A percentile compares a stretch with the other conserved stretches of the same genome.
Evolutionary conservation across 2,329 filamentous ascomycete genomes (phyloP).

Genomic region (Fusarium napiforme): DNA sequence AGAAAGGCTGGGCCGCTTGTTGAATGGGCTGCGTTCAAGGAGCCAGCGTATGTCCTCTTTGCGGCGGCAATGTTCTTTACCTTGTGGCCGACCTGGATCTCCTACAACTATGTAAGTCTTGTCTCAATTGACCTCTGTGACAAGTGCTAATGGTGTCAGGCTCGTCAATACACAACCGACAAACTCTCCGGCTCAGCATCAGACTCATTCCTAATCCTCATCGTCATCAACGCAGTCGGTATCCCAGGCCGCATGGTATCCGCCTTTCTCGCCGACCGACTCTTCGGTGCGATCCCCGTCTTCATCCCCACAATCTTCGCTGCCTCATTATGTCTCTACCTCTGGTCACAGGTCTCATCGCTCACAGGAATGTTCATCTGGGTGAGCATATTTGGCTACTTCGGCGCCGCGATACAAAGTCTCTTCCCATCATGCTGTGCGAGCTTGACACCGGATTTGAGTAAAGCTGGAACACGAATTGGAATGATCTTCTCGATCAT

Average conservation of each 20-base stretch:
- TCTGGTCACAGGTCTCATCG: constrained; percentile 64
- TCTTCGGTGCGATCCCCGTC: constrained; percentile 65
- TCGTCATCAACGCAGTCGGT: constrained; percentile 69
- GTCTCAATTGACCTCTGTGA: not conserved
- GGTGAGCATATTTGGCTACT: constrained; percentile 71
- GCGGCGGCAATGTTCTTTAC: constrained; percentile 51
- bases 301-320: constrained; percentile 63
- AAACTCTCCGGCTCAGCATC: constrained; percentile 58
- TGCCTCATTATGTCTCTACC: constrained; percentile 57
- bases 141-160: constrained; percentile 36
- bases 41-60: constrained; percentile 56
- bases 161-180: constrained; percentile 53
- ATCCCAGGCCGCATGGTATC: constrained; percentile 66
- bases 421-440: constrained; percentile 68
- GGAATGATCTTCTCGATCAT: constrained; percentile 70
- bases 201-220: constrained; percentile 66
- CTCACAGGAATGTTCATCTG: constrained; percentile 63
- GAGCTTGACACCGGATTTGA: constrained; percentile 62
- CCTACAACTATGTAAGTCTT: constrained; percentile 57
- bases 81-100: constrained; percentile 63
- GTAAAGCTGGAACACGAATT: constrained; percentile 65
- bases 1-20: constrained; percentile 62
- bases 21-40: constrained; percentile 62
- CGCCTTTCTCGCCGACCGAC: constrained; percentile 64
- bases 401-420: constrained; percentile 71